Evolutionary conservation across 2,329 filamentous ascomycete genomes (phyloP).

Genomic region (Neopestalotiopsis sp.): DNA sequence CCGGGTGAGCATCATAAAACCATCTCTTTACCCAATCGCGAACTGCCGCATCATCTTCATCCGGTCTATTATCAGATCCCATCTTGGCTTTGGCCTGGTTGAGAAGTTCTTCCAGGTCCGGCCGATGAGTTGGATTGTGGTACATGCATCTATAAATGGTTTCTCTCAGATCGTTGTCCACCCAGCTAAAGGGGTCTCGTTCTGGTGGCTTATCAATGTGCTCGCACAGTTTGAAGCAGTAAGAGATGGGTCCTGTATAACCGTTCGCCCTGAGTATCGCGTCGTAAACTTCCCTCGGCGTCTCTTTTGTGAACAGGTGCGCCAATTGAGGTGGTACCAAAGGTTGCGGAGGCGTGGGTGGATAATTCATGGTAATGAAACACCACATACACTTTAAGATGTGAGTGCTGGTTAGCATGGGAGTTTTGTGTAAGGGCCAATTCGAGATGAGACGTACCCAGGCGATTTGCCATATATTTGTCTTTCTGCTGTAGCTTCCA

Average conservation of each 20-base stretch:
- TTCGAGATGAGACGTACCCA: not conserved
- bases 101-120: not conserved
- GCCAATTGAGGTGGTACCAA: not conserved
- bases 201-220: not conserved
- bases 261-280: not conserved
- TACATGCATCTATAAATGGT: not conserved
- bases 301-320: not conserved
- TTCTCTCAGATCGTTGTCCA: not conserved
- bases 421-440: too few species aligned
- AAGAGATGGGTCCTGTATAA: not conserved
- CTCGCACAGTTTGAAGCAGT: not conserved
- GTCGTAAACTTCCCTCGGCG: not conserved
- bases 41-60: not conserved
- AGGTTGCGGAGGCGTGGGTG: not conserved
- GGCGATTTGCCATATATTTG: slow-evolving; percentile 4
- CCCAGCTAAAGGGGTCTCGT: not conserved
- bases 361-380: not conserved
- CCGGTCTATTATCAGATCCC: not conserved
- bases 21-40: not conserved
- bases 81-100: not conserved
- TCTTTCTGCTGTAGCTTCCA: not conserved
- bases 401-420: too few species aligned
- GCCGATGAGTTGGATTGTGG: not conserved
- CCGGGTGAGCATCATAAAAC: not conserved
- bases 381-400: not conserved